Conservation (phyloP, 441 rosid genomes). For the Aleurites moluccanus region DNA sequence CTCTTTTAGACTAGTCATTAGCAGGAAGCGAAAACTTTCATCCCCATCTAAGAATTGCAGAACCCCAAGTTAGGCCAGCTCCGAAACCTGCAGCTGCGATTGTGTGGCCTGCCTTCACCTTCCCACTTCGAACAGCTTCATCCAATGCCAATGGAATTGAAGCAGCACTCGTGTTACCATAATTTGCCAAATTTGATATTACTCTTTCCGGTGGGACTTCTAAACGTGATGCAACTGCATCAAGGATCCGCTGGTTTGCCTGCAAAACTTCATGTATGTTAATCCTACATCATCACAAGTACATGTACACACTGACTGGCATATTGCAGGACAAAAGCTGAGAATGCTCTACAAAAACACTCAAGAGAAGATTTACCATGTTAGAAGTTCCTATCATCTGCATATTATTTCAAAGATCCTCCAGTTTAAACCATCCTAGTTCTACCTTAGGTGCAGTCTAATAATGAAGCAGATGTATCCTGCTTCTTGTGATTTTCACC, state of each 20-base stretch:
- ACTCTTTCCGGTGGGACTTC: conserved; percentile 71
- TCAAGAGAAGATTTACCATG: neutral
- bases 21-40: conserved; percentile 29
- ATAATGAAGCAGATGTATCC: neutral
- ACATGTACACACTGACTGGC: neutral
- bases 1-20: conserved; percentile 9
- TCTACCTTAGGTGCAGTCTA: neutral
- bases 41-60: conserved; percentile 83
- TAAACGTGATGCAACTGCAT: conserved; percentile 77
- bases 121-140: conserved; percentile 85
- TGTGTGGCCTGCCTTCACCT: conserved; percentile 74
- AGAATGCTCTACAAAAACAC: neutral
- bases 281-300: neutral
- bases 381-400: neutral
- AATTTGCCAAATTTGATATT: conserved; percentile 78
- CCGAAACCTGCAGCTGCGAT: conserved; percentile 90
- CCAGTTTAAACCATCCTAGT: neutral
- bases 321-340: neutral
- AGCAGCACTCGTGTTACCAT: conserved; percentile 95
- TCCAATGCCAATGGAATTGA: conserved; percentile 93
- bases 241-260: conserved; percentile 97
- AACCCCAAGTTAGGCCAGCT: conserved; percentile 95
- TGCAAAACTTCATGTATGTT: conserved; percentile 35
- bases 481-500: neutral
- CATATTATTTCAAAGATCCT: neutral